phyloP scores from a whole-genome alignment of 2,329 filamentous ascomycete species.

The Pestalotiopsis sp. region DNA sequence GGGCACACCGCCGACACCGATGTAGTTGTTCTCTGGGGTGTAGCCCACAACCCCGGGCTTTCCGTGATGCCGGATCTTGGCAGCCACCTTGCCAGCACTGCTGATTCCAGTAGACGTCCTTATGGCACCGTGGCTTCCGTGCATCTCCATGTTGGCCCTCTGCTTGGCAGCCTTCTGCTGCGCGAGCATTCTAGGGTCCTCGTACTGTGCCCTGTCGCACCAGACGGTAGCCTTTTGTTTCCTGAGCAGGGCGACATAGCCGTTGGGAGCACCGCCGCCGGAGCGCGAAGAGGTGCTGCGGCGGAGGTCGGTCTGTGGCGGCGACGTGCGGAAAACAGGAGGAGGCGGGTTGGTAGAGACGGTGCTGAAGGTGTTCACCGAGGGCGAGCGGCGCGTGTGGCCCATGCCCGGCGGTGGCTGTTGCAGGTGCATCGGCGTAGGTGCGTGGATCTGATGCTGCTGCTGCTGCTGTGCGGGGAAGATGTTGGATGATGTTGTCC shows the following conservation, averaged over 20 bases:
- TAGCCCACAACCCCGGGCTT: constrained; percentile 80
- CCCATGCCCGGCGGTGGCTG: constrained; percentile 30
- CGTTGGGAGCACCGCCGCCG: constrained; percentile 58
- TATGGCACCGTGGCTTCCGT: constrained; percentile 56
- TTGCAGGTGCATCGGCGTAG: constrained; percentile 34
- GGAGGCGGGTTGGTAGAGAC: constrained; percentile 67
- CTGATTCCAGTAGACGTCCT: constrained; percentile 66
- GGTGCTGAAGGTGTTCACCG: constrained; percentile 71
- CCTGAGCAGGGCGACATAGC: constrained; percentile 93
- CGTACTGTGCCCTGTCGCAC: constrained; percentile 92
- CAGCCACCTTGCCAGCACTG: constrained; percentile 66
- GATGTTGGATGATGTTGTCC: constrained; percentile 58
- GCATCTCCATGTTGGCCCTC: constrained; percentile 81
- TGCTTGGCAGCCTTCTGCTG: constrained; percentile 87
- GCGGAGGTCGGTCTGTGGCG: constrained; percentile 59
- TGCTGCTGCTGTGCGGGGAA: constrained; percentile 34
- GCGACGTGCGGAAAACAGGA: constrained; percentile 56
- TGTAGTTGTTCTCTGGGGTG: constrained; percentile 74
- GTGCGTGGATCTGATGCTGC: constrained; percentile 12
- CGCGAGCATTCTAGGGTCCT: constrained; percentile 82
- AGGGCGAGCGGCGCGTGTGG: constrained; percentile 59
- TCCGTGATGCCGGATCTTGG: constrained; percentile 87
- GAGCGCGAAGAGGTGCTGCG: constrained; percentile 84
- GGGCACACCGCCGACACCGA: constrained; percentile 77
- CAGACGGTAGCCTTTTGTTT: constrained; percentile 98